These are phyloP conservation scores for Podila minutissima DNA, from an alignment of 192 early-diverging fungal species.

Conservation along the genomic window DNA sequence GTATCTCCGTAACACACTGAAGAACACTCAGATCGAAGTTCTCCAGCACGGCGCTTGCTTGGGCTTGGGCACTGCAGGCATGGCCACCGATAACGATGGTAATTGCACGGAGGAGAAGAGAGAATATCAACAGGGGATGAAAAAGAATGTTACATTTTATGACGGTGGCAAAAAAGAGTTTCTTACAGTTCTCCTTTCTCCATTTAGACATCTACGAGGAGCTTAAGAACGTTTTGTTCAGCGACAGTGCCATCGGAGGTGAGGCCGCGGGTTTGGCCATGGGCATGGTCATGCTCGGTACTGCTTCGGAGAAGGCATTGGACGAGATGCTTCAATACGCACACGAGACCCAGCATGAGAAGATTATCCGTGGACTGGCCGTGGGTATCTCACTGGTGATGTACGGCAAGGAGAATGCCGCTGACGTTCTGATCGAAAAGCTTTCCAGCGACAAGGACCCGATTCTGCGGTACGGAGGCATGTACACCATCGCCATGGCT, in stretches of 20 bases:
- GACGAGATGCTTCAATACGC: constrained; percentile 98
- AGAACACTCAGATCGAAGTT: constrained; percentile 83
- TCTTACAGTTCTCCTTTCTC: background rate
- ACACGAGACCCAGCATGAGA: constrained; percentile 98
- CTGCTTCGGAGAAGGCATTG: constrained; percentile 78
- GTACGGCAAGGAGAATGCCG: constrained; percentile 97
- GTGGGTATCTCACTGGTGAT: constrained; percentile 95
- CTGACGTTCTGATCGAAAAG: constrained; percentile 89
- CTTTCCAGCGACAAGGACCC: constrained; percentile 94
- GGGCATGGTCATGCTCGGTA: constrained; percentile 98
- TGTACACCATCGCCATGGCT: constrained; percentile 97
- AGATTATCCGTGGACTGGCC: constrained; percentile 97
- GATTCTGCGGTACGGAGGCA: constrained; percentile 95
- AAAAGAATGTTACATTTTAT: background rate
- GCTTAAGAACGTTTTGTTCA: constrained; percentile 88
- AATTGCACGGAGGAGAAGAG: constrained; percentile 1
- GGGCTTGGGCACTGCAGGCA: constrained; percentile 95
- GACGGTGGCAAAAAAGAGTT: background rate
- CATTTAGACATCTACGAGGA: constrained; percentile 81
- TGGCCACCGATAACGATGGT: constrained; percentile 93
- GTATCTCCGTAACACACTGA: constrained; percentile 86
- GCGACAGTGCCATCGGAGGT: constrained; percentile 96
- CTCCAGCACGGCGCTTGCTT: constrained; percentile 97
- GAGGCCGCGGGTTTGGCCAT: constrained; percentile 97
- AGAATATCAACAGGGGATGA: too few species aligned